These are phyloP conservation scores for Macrocybe sp. DNA, from an alignment of 1,284 basidiomycete genomes.

Conservation along the genomic window DNA sequence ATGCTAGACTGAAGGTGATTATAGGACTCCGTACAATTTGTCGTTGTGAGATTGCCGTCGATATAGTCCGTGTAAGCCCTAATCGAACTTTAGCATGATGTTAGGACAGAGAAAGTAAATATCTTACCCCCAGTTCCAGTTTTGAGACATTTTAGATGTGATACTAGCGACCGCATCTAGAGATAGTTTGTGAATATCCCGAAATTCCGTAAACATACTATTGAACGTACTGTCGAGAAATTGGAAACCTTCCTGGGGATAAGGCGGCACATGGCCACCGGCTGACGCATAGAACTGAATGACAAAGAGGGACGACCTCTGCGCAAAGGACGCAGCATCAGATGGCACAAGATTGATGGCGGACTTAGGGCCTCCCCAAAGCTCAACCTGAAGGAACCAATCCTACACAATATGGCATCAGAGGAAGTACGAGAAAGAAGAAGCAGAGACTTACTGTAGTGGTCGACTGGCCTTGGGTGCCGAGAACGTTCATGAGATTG, in stretches of 20 bases:
- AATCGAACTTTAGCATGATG: not conserved
- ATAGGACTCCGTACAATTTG: conserved; percentile 21
- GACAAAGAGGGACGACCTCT: conserved; percentile 30
- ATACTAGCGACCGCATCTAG: conserved; percentile 24
- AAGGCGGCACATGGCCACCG: conserved; percentile 24
- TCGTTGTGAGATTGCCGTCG: conserved; percentile 21
- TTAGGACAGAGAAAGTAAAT: not conserved
- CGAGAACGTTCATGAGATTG: conserved; percentile 29
- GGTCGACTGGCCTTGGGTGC: conserved; percentile 21
- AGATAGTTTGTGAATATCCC: not conserved
- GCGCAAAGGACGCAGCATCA: conserved; percentile 30
- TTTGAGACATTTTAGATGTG: conserved; percentile 22
- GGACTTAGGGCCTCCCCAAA: conserved; percentile 33
- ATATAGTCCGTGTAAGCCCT: conserved; percentile 32
- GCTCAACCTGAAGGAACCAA: conserved; percentile 25
- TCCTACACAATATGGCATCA: conserved; percentile 2
- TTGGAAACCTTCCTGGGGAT: conserved; percentile 27
- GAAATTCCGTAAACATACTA: not conserved
- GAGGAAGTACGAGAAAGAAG: not conserved
- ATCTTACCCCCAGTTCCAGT: conserved; percentile 29
- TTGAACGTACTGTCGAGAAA: conserved; percentile 29
- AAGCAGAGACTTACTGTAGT: too few relatives aligned
- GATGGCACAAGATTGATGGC: conserved; percentile 30
- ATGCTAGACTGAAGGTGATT: not conserved
- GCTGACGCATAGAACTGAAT: conserved; percentile 35